These are phyloP conservation scores for Coelastrella sp. DNA, from an alignment of 139 green algal genomes.

Conservation along the genomic window DNA sequence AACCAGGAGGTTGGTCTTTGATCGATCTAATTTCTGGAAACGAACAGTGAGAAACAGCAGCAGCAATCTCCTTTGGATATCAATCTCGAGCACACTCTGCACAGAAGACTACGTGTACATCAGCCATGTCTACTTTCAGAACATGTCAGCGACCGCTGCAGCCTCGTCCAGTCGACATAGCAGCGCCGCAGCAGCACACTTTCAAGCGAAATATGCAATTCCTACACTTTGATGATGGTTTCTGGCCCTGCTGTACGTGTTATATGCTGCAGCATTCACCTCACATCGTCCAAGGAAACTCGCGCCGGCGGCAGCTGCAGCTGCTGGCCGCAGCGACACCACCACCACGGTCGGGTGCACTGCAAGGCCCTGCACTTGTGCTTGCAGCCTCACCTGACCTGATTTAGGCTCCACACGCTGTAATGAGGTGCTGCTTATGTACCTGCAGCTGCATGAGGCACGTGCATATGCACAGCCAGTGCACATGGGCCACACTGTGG, in stretches of 20 bases:
- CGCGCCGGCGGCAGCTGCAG: too few species aligned
- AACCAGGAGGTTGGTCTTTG: neutral
- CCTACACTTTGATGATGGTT: neutral
- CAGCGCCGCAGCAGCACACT: neutral
- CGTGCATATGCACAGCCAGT: too few species aligned
- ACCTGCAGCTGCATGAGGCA: too few species aligned
- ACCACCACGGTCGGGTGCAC: too few species aligned
- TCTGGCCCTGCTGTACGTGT: neutral
- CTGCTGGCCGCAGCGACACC: too few species aligned
- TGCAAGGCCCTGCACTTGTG: too few species aligned
- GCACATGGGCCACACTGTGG: too few species aligned
- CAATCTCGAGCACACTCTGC: neutral
- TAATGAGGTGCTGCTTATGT: too few species aligned
- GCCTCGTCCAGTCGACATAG: neutral
- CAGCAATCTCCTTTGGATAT: neutral
- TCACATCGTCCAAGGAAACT: neutral
- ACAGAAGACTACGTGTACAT: neutral
- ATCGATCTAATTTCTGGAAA: neutral
- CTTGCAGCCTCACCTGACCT: too few species aligned
- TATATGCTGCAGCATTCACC: neutral
- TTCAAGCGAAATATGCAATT: neutral
- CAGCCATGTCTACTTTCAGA: neutral
- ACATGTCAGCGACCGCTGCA: neutral
- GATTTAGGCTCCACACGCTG: too few species aligned
- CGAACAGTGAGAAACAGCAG: too few species aligned